These are phyloP conservation scores for Aethionema arabicum DNA, from an alignment of 345 rosid species.

Conservation along the genomic window DNA sequence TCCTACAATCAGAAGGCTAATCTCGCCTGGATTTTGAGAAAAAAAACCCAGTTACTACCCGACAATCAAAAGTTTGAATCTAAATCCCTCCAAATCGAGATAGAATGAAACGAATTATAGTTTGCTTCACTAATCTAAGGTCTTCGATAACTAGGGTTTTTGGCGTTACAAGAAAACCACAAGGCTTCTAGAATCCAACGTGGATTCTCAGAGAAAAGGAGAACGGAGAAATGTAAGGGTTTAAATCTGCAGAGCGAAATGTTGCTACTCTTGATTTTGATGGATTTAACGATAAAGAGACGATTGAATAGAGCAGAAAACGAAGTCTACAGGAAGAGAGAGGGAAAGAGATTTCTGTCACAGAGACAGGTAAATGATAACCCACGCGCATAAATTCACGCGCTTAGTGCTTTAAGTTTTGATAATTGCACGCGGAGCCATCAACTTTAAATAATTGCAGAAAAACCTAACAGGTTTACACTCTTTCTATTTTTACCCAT, in stretches of 20 bases:
- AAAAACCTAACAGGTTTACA: neutral
- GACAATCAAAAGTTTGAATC: constrained; percentile 25
- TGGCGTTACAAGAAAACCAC: constrained; percentile 27
- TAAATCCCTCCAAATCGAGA: constrained; percentile 15
- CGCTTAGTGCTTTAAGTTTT: constrained; percentile 15
- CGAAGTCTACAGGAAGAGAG: constrained; percentile 25
- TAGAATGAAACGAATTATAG: constrained; percentile 8
- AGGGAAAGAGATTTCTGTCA: constrained; percentile 18
- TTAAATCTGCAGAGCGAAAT: constrained; percentile 31
- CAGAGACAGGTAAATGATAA: constrained; percentile 12
- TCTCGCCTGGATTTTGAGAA: constrained; percentile 27
- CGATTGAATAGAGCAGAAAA: constrained; percentile 29
- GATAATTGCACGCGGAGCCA: neutral
- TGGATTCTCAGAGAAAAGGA: neutral
- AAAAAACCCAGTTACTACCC: constrained; percentile 21
- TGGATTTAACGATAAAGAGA: constrained; percentile 35
- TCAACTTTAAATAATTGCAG: neutral
- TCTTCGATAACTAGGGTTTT: constrained; percentile 38
- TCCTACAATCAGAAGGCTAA: constrained; percentile 35
- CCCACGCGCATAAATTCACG: constrained; percentile 28
- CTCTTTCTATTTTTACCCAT: neutral
- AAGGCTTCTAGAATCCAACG: constrained; percentile 36
- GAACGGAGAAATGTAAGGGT: constrained; percentile 28
- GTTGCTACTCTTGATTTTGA: constrained; percentile 17
- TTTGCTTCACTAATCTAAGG: constrained; percentile 25